phyloP scores from a whole-genome alignment of 2,329 filamentous ascomycete species.

The Colletotrichum chlorophyti region DNA sequence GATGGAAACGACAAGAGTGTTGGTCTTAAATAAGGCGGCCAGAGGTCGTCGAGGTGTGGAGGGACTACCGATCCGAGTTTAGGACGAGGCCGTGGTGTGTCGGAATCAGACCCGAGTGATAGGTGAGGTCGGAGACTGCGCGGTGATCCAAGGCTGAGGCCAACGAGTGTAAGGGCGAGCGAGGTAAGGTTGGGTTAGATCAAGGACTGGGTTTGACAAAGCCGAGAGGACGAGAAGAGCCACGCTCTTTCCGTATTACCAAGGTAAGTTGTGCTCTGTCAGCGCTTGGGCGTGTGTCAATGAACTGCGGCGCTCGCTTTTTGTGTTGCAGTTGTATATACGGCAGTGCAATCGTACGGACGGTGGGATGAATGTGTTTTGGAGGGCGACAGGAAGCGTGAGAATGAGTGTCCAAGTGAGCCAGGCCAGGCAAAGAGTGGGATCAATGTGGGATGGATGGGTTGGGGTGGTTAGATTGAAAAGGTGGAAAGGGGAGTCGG shows the following conservation, averaged over 20 bases:
- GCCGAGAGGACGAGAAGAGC: background rate
- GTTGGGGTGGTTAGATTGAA: too few species aligned
- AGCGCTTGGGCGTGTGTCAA: too few species aligned
- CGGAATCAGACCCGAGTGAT: conserved; percentile 6
- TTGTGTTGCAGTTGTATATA: background rate
- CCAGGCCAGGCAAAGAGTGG: background rate
- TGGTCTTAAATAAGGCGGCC: background rate
- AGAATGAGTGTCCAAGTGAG: background rate
- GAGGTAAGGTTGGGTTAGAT: background rate
- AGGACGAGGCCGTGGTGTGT: background rate
- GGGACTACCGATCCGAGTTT: background rate
- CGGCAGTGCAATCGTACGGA: background rate
- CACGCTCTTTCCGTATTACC: conserved; percentile 5
- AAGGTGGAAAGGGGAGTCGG: conserved; percentile 2
- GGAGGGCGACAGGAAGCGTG: background rate
- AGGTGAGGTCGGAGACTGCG: conserved; percentile 4
- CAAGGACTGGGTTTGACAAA: background rate
- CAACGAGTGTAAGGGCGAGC: background rate
- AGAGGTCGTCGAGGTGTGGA: background rate
- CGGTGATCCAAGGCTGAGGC: conserved; percentile 16
- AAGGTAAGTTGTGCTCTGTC: conserved; percentile 1
- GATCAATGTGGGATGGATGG: background rate
- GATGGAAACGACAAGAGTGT: conserved; percentile 6
- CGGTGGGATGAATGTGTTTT: background rate
- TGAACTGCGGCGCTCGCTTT: too few species aligned